Conservation (phyloP, 1,284 basidiomycete genomes). For the Cutaneotrichosporon mucoides region DNA sequence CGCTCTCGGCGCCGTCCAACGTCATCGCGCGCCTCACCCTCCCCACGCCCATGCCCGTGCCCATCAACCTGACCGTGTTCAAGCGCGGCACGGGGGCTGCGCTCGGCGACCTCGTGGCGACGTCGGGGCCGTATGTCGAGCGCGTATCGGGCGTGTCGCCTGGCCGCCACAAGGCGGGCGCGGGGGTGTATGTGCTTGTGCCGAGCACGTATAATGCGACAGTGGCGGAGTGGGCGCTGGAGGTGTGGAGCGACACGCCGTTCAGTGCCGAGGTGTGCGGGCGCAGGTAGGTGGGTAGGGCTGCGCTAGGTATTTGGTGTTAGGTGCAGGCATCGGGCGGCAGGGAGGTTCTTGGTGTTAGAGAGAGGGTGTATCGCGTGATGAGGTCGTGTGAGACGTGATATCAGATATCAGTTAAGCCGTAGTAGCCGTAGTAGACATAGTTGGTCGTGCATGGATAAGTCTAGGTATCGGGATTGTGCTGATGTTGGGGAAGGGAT, state of each 20-base stretch:
- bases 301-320: too few species aligned
- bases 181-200: conserved; percentile 66
- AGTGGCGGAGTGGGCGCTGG: conserved; percentile 58
- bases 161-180: conserved; percentile 53
- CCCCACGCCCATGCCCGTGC: conserved; percentile 18
- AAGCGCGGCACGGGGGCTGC: conserved; percentile 21
- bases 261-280: conserved; percentile 39
- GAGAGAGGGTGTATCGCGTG: too few species aligned
- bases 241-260: conserved; percentile 52
- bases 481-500: too few species aligned
- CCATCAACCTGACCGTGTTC: conserved; percentile 50
- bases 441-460: too few species aligned
- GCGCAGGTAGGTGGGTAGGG: neutral
- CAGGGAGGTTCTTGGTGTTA: too few species aligned
- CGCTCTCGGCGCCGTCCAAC: conserved; percentile 55
- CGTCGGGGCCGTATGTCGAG: conserved; percentile 75
- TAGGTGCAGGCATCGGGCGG: too few species aligned
- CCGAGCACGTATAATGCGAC: conserved; percentile 68
- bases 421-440: too few species aligned
- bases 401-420: too few species aligned
- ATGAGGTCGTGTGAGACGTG: too few species aligned
- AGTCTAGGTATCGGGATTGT: too few species aligned
- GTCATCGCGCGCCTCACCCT: conserved; percentile 52
- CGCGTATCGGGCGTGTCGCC: conserved; percentile 65
- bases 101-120: conserved; percentile 56